These are phyloP conservation scores for Boletus edulis DNA, from an alignment of 768 basidiomycete species.

Conservation along the genomic window DNA sequence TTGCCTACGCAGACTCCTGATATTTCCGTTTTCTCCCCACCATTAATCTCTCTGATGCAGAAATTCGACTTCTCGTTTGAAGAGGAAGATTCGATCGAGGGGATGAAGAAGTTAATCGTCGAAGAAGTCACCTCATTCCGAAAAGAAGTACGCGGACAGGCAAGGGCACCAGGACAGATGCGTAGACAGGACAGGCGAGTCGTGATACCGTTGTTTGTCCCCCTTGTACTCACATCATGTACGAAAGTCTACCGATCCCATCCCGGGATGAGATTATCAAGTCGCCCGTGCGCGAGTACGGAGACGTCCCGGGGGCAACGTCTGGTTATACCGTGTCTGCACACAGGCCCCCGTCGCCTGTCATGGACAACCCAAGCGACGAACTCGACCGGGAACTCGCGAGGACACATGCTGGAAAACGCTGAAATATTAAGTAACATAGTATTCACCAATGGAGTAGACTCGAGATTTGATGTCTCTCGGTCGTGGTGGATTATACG, in stretches of 20 bases:
- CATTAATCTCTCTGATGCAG: slow-evolving; percentile 19
- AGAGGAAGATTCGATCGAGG: slow-evolving; percentile 93
- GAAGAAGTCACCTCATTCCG: slow-evolving; percentile 91
- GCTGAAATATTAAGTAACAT: slow-evolving; percentile 15
- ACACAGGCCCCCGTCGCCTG: slow-evolving; percentile 57
- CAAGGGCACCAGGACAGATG: slow-evolving; percentile 67
- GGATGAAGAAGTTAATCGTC: slow-evolving; percentile 95
- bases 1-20: background rate
- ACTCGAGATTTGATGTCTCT: background rate
- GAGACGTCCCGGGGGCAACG: slow-evolving; percentile 61
- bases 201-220: background rate
- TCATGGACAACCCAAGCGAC: slow-evolving; percentile 83
- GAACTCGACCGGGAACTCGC: slow-evolving; percentile 87
- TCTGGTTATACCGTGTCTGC: slow-evolving; percentile 58
- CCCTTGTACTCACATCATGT: background rate
- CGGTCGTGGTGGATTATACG: background rate
- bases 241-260: slow-evolving; percentile 70
- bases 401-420: slow-evolving; percentile 52
- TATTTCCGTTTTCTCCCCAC: too few relatives aligned
- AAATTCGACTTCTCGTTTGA: slow-evolving; percentile 97
- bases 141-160: slow-evolving; percentile 83
- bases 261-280: slow-evolving; percentile 77
- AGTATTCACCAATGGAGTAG: background rate
- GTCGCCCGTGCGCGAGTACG: slow-evolving; percentile 67
- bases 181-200: slow-evolving; percentile 73